Base-by-base conservation (phyloP, 768 basidiomycete genomes). In the Hypholoma fasciculare region DNA sequence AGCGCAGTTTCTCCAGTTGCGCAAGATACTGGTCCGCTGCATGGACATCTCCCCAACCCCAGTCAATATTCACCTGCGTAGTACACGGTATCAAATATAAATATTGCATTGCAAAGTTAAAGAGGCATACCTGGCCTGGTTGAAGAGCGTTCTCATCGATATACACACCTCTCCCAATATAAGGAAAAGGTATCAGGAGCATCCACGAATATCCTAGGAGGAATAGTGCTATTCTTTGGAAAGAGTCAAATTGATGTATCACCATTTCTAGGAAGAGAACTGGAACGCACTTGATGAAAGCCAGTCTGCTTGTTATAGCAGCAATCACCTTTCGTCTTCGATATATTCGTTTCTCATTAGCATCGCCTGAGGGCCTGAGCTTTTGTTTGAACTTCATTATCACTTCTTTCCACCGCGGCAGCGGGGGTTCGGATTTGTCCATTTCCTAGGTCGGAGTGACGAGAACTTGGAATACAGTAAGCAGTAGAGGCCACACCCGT, bases 111-210 rank as follows among this genome's bases (percentile, higher is more conserved):
- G 9, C 7, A 7, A 19, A 34, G 19, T 23, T 16, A 49, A 16
- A 39, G 11, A 23, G 30, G 53, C 65, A 49, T 64, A 96, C 96
- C 78, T 96, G 94, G 5, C 84, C 88, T 9, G 97, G 96, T 66
- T 96, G 93, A 17, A 99, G 74, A 1, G 97, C 96, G 70, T 98
- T 97, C 75, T 99, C 97, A 70, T 96, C 94, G 50, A 96, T 89
- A 69, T 94, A 96, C 8, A 87, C 91, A 8, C 75, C 71, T 61
- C 85, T 80, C 16, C 85, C 87, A 4, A 96, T 77, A 1, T 74
- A 74, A 5, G 85, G 76, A 12, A 81, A 78, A 3, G 96, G 96
- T 52, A 97, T 78, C 5, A 83, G 73, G n/a, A 88, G 62, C 72
- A 97, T 82, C 94, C 95, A 98, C n/a, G 83, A 49, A 70, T 92